These are phyloP conservation scores for Talaromyces pinophilus DNA, from an alignment of 2,329 filamentous ascomycete species.

Conservation along the genomic window DNA sequence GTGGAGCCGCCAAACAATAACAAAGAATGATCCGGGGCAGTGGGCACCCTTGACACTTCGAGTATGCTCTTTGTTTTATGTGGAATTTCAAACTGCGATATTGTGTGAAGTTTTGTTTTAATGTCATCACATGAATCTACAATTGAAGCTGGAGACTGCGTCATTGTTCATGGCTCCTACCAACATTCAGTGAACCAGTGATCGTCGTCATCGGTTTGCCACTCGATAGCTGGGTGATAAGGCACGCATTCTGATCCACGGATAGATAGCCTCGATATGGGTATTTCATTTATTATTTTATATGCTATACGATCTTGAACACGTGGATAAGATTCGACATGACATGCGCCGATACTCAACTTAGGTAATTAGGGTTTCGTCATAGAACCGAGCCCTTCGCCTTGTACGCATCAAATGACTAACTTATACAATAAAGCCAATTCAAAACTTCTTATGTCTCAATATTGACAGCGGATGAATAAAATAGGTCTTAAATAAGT, in stretches of 20 bases:
- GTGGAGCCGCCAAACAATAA: conserved; percentile 16
- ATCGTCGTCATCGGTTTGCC: conserved; percentile 5
- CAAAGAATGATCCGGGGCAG: neutral
- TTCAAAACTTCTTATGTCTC: neutral
- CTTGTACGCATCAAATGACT: neutral
- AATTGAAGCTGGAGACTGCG: neutral
- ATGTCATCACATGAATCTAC: too few relatives aligned
- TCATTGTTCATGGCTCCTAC: neutral
- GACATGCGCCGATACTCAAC: neutral
- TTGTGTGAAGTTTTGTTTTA: too few relatives aligned
- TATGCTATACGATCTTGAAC: neutral
- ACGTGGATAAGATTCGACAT: neutral
- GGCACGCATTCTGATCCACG: neutral
- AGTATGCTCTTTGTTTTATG: neutral
- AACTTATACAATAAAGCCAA: neutral
- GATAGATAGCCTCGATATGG: neutral
- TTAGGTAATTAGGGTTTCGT: neutral
- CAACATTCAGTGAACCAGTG: neutral
- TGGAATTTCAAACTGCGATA: too few relatives aligned
- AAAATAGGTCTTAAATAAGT: too few relatives aligned
- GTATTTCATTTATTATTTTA: neutral
- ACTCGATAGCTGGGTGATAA: neutral
- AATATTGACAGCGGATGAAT: neutral
- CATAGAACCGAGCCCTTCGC: neutral
- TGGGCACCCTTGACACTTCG: neutral